Evolutionary conservation across 2,329 filamentous ascomycete genomes (phyloP).

Genomic region (Verticillium zaregamsianum): DNA sequence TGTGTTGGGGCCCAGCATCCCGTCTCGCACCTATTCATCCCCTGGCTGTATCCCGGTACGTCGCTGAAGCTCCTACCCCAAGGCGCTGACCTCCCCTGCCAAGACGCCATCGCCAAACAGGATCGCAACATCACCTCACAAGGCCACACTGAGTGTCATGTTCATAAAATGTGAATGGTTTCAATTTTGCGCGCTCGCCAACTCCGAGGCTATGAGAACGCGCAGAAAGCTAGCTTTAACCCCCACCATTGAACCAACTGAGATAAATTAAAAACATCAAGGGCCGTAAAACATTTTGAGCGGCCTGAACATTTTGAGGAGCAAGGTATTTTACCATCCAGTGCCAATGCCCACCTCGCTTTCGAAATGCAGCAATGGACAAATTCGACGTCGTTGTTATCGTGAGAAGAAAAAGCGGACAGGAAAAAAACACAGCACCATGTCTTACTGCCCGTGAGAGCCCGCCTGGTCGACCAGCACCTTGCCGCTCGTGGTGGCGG

Average conservation of each 20-base stretch:
- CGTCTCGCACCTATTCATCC: neutral
- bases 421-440: neutral
- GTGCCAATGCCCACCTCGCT: neutral
- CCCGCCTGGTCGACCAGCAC: constrained; percentile 38
- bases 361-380: constrained; percentile 1
- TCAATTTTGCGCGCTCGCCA: neutral
- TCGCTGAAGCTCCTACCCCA: neutral
- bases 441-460: constrained; percentile 33
- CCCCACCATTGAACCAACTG: neutral
- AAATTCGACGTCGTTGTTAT: neutral
- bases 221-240: neutral
- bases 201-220: neutral
- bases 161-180: neutral
- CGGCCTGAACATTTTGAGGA: neutral
- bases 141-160: neutral
- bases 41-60: neutral
- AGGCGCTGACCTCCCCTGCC: neutral
- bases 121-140: neutral
- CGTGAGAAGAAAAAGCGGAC: neutral
- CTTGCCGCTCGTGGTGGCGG: constrained; percentile 9
- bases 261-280: neutral
- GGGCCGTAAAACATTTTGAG: neutral
- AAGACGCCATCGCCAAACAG: neutral
- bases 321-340: neutral
- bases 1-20: neutral